A percentile compares a stretch with the other conserved stretches of the same genome.
These are phyloP conservation scores for Phytophthora niederhauseri DNA, from an alignment of 352 stramenopile genomes.

Conservation along the genomic window DNA sequence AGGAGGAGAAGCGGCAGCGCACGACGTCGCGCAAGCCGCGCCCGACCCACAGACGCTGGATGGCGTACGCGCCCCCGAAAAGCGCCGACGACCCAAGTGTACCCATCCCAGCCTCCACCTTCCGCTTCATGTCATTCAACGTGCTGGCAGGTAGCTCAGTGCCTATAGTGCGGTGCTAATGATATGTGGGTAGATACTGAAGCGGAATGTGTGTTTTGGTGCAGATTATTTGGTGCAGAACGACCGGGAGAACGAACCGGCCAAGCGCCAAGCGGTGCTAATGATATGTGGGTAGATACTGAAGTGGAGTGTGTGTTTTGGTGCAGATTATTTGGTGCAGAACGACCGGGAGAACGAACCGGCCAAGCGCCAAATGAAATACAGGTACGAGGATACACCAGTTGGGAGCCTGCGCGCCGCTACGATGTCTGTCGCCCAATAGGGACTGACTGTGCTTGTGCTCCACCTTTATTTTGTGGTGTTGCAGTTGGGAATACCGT, in stretches of 20 bases:
- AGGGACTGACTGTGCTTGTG: neutral
- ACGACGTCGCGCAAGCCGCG: conserved; percentile 10
- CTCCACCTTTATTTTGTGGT: no score
- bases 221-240: conserved; percentile 64
- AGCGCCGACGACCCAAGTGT: conserved; percentile 26
- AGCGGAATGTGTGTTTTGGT: neutral
- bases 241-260: conserved; percentile 32
- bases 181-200: no score
- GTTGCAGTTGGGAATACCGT: conserved; percentile 66
- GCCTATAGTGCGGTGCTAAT: no score
- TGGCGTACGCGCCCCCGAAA: conserved; percentile 47
- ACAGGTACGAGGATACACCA: conserved; percentile 35
- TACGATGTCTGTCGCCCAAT: neutral
- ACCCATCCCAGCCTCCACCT: conserved; percentile 36
- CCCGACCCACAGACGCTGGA: conserved; percentile 47
- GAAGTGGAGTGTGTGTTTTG: no score
- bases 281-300: no score
- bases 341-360: conserved; percentile 35
- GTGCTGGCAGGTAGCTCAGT: conserved; percentile 54
- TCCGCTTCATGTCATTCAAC: conserved; percentile 77
- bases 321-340: conserved; percentile 61
- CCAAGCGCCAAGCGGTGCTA: neutral
- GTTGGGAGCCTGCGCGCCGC: neutral
- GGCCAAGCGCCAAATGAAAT: conserved; percentile 48
- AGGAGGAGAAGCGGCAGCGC: conserved; percentile 20